These are phyloP conservation scores for Agrostemma githago DNA, from an alignment of 148 eudicot genomes.

Conservation along the genomic window DNA sequence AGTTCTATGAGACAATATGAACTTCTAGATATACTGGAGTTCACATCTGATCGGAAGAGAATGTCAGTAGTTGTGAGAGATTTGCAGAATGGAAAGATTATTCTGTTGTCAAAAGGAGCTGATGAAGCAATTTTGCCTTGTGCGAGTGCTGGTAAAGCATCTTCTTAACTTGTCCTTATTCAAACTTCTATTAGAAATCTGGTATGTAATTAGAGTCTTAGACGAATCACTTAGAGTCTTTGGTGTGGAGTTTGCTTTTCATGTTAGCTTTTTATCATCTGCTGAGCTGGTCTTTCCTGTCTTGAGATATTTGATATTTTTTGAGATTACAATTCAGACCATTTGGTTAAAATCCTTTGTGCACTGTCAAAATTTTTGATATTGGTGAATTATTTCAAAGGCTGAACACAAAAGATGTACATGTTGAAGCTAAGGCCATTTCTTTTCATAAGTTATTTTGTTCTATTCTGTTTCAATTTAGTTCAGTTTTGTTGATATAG, in stretches of 20 bases:
- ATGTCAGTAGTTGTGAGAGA: slow-evolving; percentile 91
- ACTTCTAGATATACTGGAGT: slow-evolving; percentile 77
- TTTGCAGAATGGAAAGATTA: slow-evolving; percentile 55
- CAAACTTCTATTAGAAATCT: not conserved
- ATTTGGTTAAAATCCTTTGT: not conserved
- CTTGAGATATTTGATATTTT: not conserved
- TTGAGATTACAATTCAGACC: not conserved
- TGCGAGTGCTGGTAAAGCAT: slow-evolving; percentile 51
- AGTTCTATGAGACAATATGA: slow-evolving; percentile 60
- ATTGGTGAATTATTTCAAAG: not conserved
- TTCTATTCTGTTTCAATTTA: not conserved
- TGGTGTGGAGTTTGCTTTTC: not conserved
- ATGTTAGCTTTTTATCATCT: not conserved
- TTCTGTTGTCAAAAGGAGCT: slow-evolving; percentile 92
- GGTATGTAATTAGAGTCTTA: too few species aligned
- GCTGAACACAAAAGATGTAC: not conserved
- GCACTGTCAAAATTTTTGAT: not conserved
- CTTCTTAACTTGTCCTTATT: slow-evolving; percentile 15
- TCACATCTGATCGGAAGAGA: slow-evolving; percentile 95
- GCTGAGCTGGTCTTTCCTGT: not conserved
- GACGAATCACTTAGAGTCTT: too few species aligned
- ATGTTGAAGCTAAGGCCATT: not conserved
- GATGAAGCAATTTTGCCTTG: slow-evolving; percentile 88
- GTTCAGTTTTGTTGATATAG: not conserved
- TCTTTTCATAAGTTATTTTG: not conserved